These are phyloP conservation scores for Hypoxylon sp. DNA, from an alignment of 2,329 filamentous ascomycete genomes.

Conservation along the genomic window DNA sequence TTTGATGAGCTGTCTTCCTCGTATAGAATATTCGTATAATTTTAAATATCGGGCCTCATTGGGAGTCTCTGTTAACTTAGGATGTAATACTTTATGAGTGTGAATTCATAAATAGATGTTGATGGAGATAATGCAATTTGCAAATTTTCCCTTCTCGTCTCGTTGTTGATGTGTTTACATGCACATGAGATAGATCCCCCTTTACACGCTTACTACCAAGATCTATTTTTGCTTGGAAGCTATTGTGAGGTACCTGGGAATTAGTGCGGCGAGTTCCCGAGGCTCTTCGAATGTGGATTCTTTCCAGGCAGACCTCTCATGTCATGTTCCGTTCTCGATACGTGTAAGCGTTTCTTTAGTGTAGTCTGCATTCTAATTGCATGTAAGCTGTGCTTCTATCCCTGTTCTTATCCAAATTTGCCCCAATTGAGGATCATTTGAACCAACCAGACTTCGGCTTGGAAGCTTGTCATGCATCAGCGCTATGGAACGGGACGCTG, in stretches of 20 bases:
- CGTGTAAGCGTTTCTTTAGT: conserved; percentile 24
- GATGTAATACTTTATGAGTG: neutral
- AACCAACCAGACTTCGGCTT: conserved; percentile 20
- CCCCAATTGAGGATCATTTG: conserved; percentile 13
- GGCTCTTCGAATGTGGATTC: conserved; percentile 18
- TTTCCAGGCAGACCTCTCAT: conserved; percentile 10
- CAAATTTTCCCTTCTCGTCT: neutral
- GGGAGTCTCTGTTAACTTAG: neutral
- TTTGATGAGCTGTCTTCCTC: neutral
- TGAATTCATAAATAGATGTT: neutral
- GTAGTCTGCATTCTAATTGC: conserved; percentile 6
- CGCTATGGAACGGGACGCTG: conserved; percentile 34
- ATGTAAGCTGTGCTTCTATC: conserved; percentile 16
- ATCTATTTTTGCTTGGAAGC: conserved; percentile 20
- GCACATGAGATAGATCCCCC: neutral
- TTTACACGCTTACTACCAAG: conserved; percentile 6
- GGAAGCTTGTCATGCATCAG: conserved; percentile 24
- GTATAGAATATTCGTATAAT: neutral
- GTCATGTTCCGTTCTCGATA: conserved; percentile 33
- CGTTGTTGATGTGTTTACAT: neutral
- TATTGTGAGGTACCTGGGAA: neutral
- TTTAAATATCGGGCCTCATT: neutral
- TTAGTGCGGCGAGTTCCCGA: conserved; percentile 8
- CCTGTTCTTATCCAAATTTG: conserved; percentile 10
- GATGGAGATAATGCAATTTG: neutral